A percentile compares a stretch with the other conserved stretches of the same genome.
Conservation (phyloP, 2,329 filamentous ascomycete species). For the Sarocladium brachiariae region DNA sequence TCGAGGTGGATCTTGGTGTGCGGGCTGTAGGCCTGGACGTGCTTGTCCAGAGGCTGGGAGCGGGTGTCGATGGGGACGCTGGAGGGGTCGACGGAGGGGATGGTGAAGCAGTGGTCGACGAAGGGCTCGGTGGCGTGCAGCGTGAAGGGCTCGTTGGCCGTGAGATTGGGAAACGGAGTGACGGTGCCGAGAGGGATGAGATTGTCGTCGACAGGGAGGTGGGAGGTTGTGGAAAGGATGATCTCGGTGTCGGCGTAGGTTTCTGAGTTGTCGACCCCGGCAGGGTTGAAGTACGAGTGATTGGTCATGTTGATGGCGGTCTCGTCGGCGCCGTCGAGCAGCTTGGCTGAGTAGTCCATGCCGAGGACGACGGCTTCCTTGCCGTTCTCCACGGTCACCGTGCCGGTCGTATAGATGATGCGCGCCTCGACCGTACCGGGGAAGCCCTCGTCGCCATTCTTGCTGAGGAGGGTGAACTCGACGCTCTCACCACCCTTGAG, state of each 20-base stretch:
- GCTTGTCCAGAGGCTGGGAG: constrained; percentile 51
- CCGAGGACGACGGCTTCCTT: constrained; percentile 65
- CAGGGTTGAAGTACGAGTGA: constrained; percentile 75
- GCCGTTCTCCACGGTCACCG: constrained; percentile 41
- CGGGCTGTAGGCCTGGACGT: constrained; percentile 69
- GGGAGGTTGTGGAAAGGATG: constrained; percentile 56
- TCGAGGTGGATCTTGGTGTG: constrained; percentile 73
- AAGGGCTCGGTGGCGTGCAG: constrained; percentile 65
- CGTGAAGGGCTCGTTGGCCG: constrained; percentile 60
- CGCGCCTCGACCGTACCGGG: constrained; percentile 75
- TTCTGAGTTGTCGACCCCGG: constrained; percentile 31
- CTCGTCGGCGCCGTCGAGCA: constrained; percentile 75
- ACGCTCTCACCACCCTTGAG: constrained; percentile 59
- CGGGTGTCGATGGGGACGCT: constrained; percentile 62
- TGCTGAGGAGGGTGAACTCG: constrained; percentile 58
- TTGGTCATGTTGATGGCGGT: constrained; percentile 92
- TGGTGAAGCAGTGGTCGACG: constrained; percentile 87
- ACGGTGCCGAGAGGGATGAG: constrained; percentile 70
- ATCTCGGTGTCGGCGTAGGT: constrained; percentile 54
- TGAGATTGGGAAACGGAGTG: constrained; percentile 54
- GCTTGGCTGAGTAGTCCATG: constrained; percentile 83
- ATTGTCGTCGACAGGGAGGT: constrained; percentile 66
- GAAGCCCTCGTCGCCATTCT: constrained; percentile 82
- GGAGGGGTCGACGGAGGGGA: constrained; percentile 57
- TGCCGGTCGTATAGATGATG: constrained; percentile 72